Base-by-base conservation (phyloP, 257 asterid species). In the Solanum peruvianum region DNA sequence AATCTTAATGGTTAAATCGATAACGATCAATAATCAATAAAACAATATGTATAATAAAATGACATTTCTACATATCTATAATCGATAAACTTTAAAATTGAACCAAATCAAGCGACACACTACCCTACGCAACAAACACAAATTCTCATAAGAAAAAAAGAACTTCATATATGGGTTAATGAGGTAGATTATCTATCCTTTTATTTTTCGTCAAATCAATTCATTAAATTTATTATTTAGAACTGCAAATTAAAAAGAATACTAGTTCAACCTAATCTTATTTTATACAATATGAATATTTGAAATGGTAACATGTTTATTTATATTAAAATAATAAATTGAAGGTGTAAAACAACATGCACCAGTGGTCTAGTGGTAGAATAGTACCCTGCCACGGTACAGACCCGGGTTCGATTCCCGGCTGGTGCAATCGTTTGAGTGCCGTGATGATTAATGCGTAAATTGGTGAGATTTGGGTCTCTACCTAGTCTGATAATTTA, bases 341-440 rank as follows among this genome's bases (percentile, higher is more conserved):
- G 31, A 20, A 21, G 3, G 0, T 1, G 1, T 1, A 0, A 2
- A 0, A 2, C 39, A 62, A 0, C 0, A 1, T 35, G 97, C 97
- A 92, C 94, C 93, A 94, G 93, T 92, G 95, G 97, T 93, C 96
- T 93, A 93, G 96, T 95, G 97, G 98, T 94, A 93, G 96, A 94
- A 92, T 94, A 95, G 93, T 95, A 93, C 93, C 92, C 94, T 93
- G 95, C 95, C 96, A 95, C 95, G 93, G 94, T 95, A 93, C 94
- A 95, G 94, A 92, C 95, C 44, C 29, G 27, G 85, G 42, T 80
- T 47, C 29, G 20, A 47, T 80, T 47, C 44, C 44, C 67, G 11
- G 29, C 76, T 83, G 86, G 86, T 82, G 86, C 86, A 83, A 2
- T 2, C 0, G 0, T 52, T 7, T 18, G 64, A 25, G 84, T 44